Conservation (phyloP, 345 rosid genomes). For the Sisymbrium irio region DNA sequence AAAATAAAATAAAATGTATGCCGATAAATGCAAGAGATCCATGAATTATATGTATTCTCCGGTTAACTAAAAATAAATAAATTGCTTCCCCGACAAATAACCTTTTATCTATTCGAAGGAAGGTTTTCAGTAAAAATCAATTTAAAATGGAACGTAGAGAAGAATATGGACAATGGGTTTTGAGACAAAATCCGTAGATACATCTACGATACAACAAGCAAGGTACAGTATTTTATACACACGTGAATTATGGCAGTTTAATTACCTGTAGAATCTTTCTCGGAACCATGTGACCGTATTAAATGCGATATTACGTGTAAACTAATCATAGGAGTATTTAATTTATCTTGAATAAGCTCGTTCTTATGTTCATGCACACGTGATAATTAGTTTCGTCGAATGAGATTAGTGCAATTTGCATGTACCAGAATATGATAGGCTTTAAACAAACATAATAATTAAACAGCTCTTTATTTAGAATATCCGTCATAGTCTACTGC, state of each 20-base stretch:
- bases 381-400: slow-evolving; percentile 12
- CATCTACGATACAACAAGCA: not conserved
- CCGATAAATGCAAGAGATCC: not conserved
- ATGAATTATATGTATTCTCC: not conserved
- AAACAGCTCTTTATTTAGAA: not conserved
- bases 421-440: not conserved
- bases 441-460: not conserved
- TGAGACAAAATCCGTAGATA: not conserved
- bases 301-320: slow-evolving; percentile 25
- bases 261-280: slow-evolving; percentile 25
- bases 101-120: not conserved
- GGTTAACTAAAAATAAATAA: not conserved
- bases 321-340: slow-evolving; percentile 4
- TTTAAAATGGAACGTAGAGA: not conserved
- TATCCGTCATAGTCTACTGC: not conserved
- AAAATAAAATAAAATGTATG: not conserved
- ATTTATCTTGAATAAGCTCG: not conserved
- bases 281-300: slow-evolving; percentile 25
- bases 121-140: not conserved
- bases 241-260: slow-evolving; percentile 9
- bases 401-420: slow-evolving; percentile 8
- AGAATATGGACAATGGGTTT: not conserved
- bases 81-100: not conserved
- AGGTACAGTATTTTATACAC: slow-evolving; percentile 10
- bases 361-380: slow-evolving; percentile 19